These are phyloP conservation scores for Fragaria iinumae DNA, from an alignment of 306 rosid genomes.

Conservation along the genomic window DNA sequence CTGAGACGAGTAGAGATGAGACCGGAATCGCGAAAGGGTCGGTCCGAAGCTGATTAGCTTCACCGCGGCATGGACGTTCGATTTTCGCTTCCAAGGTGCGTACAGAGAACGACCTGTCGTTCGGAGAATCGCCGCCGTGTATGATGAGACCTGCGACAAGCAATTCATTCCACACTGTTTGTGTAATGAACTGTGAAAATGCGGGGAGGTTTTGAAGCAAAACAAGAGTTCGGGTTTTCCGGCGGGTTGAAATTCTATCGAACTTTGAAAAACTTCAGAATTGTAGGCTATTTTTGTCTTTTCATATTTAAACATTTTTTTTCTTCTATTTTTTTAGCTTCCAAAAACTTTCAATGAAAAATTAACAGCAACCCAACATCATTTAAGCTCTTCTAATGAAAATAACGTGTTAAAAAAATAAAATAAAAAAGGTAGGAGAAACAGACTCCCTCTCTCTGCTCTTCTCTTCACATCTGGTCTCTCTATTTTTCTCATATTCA, in stretches of 20 bases:
- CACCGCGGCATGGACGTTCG: slow-evolving; percentile 7
- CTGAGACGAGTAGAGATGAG: slow-evolving; percentile 56
- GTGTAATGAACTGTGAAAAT: background rate
- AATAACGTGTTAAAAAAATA: too few species aligned
- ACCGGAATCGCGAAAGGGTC: slow-evolving; percentile 28
- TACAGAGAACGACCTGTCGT: slow-evolving; percentile 35
- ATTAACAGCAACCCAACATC: too few species aligned
- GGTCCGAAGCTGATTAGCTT: slow-evolving; percentile 32
- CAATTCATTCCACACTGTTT: slow-evolving; percentile 52
- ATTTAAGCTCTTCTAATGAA: too few species aligned
- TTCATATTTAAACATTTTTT: too few species aligned
- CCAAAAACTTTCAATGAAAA: too few species aligned
- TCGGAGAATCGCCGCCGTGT: slow-evolving; percentile 43
- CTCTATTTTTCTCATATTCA: too few species aligned
- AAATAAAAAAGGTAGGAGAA: too few species aligned
- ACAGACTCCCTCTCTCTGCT: too few species aligned
- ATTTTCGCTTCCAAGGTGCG: slow-evolving; percentile 33
- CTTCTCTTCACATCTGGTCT: too few species aligned
- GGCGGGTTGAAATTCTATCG: background rate
- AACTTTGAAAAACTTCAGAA: too few species aligned
- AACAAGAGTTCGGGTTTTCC: background rate
- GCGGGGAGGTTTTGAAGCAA: background rate
- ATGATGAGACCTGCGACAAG: slow-evolving; percentile 50
- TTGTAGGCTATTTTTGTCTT: too few species aligned
- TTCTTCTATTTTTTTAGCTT: too few species aligned